Conservation (phyloP, 2,329 filamentous ascomycete genomes). For the Aspergillus luchuensis region DNA sequence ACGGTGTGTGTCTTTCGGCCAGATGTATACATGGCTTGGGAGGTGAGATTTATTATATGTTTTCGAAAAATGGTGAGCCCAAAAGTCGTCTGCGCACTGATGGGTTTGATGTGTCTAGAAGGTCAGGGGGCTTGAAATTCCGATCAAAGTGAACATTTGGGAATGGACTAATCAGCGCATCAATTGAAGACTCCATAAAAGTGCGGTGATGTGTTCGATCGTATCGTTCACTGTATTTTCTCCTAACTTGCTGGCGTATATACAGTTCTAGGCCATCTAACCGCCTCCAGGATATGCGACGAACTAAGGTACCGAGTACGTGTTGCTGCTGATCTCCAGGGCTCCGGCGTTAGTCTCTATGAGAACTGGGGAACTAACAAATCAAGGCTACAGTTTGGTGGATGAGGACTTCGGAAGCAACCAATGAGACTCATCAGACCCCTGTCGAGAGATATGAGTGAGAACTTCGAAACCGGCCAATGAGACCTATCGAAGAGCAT, state of each 20-base stretch:
- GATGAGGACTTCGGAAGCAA: neutral
- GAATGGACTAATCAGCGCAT: neutral
- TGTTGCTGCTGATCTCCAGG: neutral
- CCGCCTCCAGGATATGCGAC: neutral
- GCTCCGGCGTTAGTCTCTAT: neutral
- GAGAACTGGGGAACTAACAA: neutral
- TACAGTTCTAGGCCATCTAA: neutral
- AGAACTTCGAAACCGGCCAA: neutral
- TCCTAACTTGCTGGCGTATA: no score
- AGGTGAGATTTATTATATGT: neutral
- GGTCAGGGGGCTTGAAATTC: neutral
- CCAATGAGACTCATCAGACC: neutral
- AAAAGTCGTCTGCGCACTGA: neutral
- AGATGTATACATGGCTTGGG: neutral
- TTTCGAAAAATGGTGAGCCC: neutral
- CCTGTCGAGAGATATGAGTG: no score
- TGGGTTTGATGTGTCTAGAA: neutral
- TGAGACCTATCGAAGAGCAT: neutral
- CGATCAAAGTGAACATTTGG: neutral
- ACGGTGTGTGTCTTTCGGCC: neutral
- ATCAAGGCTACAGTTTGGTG: no score
- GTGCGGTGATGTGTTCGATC: neutral
- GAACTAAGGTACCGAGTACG: neutral
- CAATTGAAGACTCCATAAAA: neutral
- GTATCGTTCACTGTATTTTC: no score